Percentiles rank a stretch among this genome's conserved stretches.
phyloP scores from a whole-genome alignment of 1,284 basidiomycete species.

The Ganoderma meredithae region DNA sequence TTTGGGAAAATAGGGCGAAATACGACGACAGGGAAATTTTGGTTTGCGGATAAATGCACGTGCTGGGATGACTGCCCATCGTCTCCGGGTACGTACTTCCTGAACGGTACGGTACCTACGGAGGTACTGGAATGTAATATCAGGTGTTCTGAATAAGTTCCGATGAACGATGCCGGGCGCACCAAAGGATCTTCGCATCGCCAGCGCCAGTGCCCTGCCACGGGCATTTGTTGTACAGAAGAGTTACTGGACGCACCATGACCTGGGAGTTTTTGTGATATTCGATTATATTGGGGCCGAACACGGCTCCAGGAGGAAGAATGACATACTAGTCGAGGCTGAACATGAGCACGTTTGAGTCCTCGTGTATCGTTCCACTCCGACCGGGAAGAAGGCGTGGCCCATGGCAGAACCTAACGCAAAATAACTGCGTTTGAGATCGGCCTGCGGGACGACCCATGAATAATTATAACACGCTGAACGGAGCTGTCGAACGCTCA shows the following conservation, averaged over 20 bases:
- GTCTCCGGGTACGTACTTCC: constrained; percentile 7
- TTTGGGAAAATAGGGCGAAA: constrained; percentile 20
- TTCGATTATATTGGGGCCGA: constrained; percentile 8
- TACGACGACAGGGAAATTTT: constrained; percentile 7
- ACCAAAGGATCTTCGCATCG: constrained; percentile 29
- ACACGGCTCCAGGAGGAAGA: constrained; percentile 16
- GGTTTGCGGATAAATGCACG: constrained; percentile 22
- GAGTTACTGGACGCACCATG: constrained; percentile 14
- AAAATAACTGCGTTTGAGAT: constrained; percentile 6
- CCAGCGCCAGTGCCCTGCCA: constrained; percentile 24
- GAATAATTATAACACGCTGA: neutral
- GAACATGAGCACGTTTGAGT: neutral
- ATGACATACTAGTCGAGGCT: constrained; percentile 17
- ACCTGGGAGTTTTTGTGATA: constrained; percentile 9
- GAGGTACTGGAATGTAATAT: constrained; percentile 13
- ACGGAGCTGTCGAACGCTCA: constrained; percentile 7
- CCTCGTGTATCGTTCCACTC: constrained; percentile 1
- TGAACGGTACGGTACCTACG: constrained; percentile 5
- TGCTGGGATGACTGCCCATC: constrained; percentile 10
- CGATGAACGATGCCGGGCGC: constrained; percentile 19
- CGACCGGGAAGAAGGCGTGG: constrained; percentile 1
- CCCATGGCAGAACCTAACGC: constrained; percentile 13
- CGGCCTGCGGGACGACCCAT: constrained; percentile 13
- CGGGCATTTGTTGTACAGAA: constrained; percentile 20
- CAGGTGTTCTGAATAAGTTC: constrained; percentile 19